Percentiles rank a stretch among this genome's conserved stretches.
phyloP scores from a whole-genome alignment of 164 flowering plant species.

The Taxillus chinensis region DNA sequence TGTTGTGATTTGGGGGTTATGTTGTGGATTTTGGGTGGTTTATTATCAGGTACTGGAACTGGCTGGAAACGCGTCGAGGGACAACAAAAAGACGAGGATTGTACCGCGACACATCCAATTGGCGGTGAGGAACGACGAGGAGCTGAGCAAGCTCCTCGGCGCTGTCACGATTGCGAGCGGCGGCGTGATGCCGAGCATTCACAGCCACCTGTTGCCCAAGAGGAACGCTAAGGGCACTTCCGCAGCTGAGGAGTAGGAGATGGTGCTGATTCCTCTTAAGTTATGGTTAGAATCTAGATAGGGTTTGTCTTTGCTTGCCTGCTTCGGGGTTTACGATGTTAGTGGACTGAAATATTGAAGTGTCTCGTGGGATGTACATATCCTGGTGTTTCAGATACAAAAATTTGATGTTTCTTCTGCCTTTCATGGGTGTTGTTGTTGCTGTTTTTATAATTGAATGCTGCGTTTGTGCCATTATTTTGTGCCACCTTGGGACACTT shows the following conservation, averaged over 20 bases:
- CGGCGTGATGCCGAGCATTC: conserved; percentile 24
- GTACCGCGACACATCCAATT: conserved; percentile 19
- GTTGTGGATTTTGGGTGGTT: too few species aligned
- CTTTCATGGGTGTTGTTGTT: too few species aligned
- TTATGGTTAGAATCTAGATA: neutral
- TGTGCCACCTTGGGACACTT: too few species aligned
- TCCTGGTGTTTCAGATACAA: neutral
- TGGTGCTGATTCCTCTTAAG: neutral
- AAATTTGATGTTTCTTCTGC: neutral
- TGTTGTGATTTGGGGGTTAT: too few species aligned
- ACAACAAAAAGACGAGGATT: conserved; percentile 32
- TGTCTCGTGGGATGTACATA: neutral
- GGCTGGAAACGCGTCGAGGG: conserved; percentile 48
- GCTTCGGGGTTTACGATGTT: neutral
- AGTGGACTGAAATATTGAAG: neutral
- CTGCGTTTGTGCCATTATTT: too few species aligned
- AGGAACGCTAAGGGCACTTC: conserved; percentile 13
- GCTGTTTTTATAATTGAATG: too few species aligned
- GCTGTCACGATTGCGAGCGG: conserved; percentile 17
- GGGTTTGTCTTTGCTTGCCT: neutral
- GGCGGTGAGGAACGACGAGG: conserved; percentile 22
- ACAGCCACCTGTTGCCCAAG: conserved; percentile 31
- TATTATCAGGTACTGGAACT: conserved; percentile 28
- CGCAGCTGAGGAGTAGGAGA: neutral
- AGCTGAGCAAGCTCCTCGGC: conserved; percentile 20